These are phyloP conservation scores for Desmodesmus armatus DNA, from an alignment of 139 green algal genomes.

Conservation along the genomic window DNA sequence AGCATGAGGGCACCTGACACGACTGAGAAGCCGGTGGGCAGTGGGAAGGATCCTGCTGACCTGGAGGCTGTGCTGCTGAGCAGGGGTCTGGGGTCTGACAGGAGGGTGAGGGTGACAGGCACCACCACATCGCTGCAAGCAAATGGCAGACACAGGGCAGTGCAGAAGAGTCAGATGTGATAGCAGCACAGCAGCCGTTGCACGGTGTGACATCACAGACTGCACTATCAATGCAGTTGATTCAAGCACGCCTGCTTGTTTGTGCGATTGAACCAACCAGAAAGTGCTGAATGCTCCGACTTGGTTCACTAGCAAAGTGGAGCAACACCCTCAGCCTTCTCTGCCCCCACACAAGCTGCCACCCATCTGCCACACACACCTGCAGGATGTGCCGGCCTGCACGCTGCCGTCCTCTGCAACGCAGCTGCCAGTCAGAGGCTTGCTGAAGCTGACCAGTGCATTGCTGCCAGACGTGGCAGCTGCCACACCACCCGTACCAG, in stretches of 20 bases:
- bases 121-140: too few relatives aligned
- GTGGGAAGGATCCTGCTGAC: background rate
- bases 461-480: background rate
- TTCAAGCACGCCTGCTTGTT: too few relatives aligned
- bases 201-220: background rate
- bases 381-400: too few relatives aligned
- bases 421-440: background rate
- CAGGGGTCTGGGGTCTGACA: background rate
- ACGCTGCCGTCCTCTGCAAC: slow-evolving; percentile 17
- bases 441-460: slow-evolving; percentile 9
- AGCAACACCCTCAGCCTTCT: too few relatives aligned
- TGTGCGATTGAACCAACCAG: too few relatives aligned
- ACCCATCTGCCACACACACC: too few relatives aligned
- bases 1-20: slow-evolving; percentile 12
- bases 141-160: background rate
- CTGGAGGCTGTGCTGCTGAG: background rate
- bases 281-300: too few relatives aligned
- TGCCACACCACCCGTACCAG: background rate
- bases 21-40: background rate
- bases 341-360: too few relatives aligned
- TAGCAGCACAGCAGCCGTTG: background rate
- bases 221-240: too few relatives aligned
- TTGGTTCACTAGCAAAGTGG: too few relatives aligned
- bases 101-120: slow-evolving; percentile 1
- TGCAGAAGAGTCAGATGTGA: background rate